Base-by-base conservation (phyloP, 73 alveolate genomes). In the Paramecium tetraurelia region DNA sequence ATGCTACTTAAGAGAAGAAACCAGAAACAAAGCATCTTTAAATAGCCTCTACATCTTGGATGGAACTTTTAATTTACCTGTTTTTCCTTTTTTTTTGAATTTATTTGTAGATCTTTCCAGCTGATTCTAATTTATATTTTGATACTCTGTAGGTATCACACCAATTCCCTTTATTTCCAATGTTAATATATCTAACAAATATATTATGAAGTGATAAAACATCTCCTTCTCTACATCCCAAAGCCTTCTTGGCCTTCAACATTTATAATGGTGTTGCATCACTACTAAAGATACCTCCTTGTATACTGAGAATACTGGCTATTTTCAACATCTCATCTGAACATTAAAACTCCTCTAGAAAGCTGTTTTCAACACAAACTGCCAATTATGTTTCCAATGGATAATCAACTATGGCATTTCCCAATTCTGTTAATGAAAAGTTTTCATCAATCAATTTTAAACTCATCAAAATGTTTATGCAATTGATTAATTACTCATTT, bases 221-320 rank as follows among this genome's bases (percentile, higher is more conserved):
- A 93, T 98, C 99, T 22, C 99, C 99, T 87, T 97, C 98, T 71
- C 95, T 96, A 46, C 96, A 97, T 10, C 99, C 99, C 58, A 93
- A 93, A 92, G 97, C 97, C 72, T 97, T 97, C 94, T 97, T 96
- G 71, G 96, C 95, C 90, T 97, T 97, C 7, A 98, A 93, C 84
- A 96, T 95, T 48, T 92, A 85, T 58, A 92, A 95, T 48, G 98
- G 97, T 69, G 96, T 98, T 21, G 96, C 77, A 3, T 95, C 98
- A 41, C 58, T 38, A 27, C 59, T 41, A 46, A 44, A 71, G 11
- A 89, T 83, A 29, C 87, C 86, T 44, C 94, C 94, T 89, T 96
- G 83, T 29, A 96, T 97, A 70, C 96, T 92, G 33, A 98, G 92
- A 72, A 97, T 80, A 0, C 99, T 94, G 3, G 98, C 99, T 3